A percentile compares a stretch with the other conserved stretches of the same genome.
These are phyloP conservation scores for Cyberlindnera subsufficiens DNA, from an alignment of 805 yeast genomes.

Conservation along the genomic window DNA sequence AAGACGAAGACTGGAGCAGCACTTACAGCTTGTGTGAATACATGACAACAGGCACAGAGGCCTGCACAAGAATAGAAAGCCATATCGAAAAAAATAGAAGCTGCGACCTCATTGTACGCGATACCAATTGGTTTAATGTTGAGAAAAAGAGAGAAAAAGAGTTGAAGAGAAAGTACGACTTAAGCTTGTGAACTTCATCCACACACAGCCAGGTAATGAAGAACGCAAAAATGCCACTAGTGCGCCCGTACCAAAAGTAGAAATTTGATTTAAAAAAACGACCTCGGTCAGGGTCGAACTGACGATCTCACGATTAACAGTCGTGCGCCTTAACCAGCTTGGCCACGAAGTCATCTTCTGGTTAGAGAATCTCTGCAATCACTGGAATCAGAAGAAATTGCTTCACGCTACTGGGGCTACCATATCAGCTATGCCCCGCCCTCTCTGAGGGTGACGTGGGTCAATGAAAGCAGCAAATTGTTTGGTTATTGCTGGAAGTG, in stretches of 20 bases:
- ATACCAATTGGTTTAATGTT: not conserved
- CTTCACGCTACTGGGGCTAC: too few species aligned
- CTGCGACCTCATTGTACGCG: not conserved
- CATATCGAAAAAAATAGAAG: not conserved
- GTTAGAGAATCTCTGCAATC: not conserved
- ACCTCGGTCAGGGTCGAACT: slow-evolving; percentile 45
- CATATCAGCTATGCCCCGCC: too few species aligned
- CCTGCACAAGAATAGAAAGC: not conserved
- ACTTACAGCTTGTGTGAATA: slow-evolving; percentile 19
- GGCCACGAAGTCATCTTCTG: slow-evolving; percentile 16
- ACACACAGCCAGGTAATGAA: too few species aligned
- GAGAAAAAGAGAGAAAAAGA: too few species aligned
- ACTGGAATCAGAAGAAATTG: not conserved
- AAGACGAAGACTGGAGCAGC: not conserved
- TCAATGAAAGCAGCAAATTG: too few species aligned
- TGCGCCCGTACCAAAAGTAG: too few species aligned
- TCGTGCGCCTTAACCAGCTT: slow-evolving; percentile 36
- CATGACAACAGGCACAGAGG: slow-evolving; percentile 15
- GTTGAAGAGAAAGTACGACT: too few species aligned
- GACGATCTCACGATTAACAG: slow-evolving; percentile 43
- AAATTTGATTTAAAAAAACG: too few species aligned
- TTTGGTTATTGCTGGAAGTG: too few species aligned
- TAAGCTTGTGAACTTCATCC: not conserved
- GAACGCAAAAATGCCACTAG: too few species aligned
- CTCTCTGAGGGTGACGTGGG: too few species aligned